phyloP scores from a whole-genome alignment of 345 rosid genomes.

The Pseudoturritis turrita region DNA sequence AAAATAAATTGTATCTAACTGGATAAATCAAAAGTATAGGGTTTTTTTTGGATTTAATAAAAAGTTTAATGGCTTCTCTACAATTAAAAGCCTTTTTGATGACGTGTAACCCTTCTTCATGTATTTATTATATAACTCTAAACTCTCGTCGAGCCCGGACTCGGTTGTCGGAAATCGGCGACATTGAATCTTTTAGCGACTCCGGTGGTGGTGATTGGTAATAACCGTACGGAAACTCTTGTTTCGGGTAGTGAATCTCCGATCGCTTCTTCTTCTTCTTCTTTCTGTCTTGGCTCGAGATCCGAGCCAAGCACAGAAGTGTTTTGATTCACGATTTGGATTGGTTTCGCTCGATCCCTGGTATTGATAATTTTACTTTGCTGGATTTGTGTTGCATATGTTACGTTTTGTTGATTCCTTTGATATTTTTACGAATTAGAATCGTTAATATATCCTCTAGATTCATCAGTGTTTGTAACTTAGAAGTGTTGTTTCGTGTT shows the following conservation, averaged over 20 bases:
- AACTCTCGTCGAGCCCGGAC: background rate
- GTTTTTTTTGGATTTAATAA: background rate
- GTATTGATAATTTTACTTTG: background rate
- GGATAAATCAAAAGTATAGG: background rate
- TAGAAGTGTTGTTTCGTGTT: too few relatives aligned
- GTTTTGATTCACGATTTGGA: constrained; percentile 32
- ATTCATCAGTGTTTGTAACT: too few relatives aligned
- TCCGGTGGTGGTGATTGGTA: background rate
- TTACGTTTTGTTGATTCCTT: too few relatives aligned
- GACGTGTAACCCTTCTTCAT: background rate
- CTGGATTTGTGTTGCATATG: background rate
- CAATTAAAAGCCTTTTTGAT: background rate
- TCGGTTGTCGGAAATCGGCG: background rate
- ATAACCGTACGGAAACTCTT: background rate
- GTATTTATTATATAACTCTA: too few relatives aligned
- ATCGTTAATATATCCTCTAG: too few relatives aligned
- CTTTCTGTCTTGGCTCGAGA: constrained; percentile 91
- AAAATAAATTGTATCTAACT: background rate
- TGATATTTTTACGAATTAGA: too few relatives aligned
- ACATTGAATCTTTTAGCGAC: background rate
- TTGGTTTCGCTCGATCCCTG: background rate
- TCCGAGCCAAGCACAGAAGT: constrained; percentile 75
- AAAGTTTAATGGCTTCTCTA: background rate
- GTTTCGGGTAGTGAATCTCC: background rate
- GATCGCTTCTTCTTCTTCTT: constrained; percentile 36